phyloP scores from a whole-genome alignment of 768 basidiomycete genomes.

The Pulveroboletus ravenelii region DNA sequence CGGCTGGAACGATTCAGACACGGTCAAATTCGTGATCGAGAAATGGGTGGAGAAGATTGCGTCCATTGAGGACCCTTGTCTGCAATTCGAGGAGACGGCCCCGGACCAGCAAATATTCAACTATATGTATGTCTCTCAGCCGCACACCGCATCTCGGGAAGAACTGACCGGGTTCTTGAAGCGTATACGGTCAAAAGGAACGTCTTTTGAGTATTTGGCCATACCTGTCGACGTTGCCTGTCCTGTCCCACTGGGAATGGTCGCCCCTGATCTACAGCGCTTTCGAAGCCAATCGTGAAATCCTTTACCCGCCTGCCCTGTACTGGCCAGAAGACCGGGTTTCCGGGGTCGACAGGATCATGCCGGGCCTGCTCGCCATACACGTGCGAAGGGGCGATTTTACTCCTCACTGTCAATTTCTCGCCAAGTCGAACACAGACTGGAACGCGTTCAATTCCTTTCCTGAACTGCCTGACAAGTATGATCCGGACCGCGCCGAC shows the following conservation, averaged over 20 bases:
- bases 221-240: background rate
- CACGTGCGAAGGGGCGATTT: conserved; percentile 1
- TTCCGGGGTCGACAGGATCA: background rate
- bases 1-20: background rate
- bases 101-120: background rate
- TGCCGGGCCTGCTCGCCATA: background rate
- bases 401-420: background rate
- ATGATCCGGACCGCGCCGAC: background rate
- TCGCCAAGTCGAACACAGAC: background rate
- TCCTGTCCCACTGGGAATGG: background rate
- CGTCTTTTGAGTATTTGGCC: conserved; percentile 1
- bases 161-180: background rate
- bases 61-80: background rate
- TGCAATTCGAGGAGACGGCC: background rate
- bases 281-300: background rate
- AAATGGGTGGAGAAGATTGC: background rate
- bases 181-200: background rate
- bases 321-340: background rate
- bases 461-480: background rate
- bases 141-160: background rate
- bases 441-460: conserved; percentile 4
- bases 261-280: background rate
- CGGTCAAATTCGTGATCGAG: background rate
- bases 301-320: background rate
- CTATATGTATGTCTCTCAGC: background rate